phyloP scores from a whole-genome alignment of 2,329 filamentous ascomycete species.

The Talaromyces sp. region DNA sequence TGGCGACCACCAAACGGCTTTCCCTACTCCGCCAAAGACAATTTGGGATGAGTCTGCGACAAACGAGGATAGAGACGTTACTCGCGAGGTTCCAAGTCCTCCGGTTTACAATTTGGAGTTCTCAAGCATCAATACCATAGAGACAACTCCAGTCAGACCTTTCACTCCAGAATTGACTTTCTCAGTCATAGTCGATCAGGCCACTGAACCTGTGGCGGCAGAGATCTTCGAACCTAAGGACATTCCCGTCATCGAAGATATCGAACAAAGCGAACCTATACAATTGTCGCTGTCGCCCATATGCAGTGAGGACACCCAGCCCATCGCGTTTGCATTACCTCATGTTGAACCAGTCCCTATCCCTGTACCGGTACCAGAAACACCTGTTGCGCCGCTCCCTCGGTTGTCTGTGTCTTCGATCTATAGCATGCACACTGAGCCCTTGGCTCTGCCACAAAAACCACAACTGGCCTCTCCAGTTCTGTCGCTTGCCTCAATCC shows the following conservation, averaged over 20 bases:
- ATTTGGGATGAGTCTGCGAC: constrained; percentile 35
- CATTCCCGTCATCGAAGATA: constrained; percentile 14
- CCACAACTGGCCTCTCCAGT: constrained; percentile 25
- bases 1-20: constrained; percentile 30
- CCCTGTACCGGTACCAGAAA: constrained; percentile 6
- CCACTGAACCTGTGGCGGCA: constrained; percentile 19
- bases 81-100: constrained; percentile 21
- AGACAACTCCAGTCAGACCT: constrained; percentile 43
- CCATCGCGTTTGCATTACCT: constrained; percentile 23
- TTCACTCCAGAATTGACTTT: constrained; percentile 38
- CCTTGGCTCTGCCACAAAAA: constrained; percentile 26
- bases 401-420: constrained; percentile 31
- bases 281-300: constrained; percentile 31
- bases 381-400: constrained; percentile 20
- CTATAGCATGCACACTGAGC: constrained; percentile 33
- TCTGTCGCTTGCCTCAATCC: constrained; percentile 43
- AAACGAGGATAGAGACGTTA: constrained; percentile 12
- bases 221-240: constrained; percentile 20
- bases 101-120: constrained; percentile 28
- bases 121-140: constrained; percentile 33
- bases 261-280: constrained; percentile 19
- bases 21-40: constrained; percentile 41
- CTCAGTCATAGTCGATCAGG: constrained; percentile 12
- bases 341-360: constrained; percentile 21
- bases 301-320: constrained; percentile 28